Base-by-base conservation (phyloP, 1,139 yeast species). In the Geotrichum fermentans region DNA sequence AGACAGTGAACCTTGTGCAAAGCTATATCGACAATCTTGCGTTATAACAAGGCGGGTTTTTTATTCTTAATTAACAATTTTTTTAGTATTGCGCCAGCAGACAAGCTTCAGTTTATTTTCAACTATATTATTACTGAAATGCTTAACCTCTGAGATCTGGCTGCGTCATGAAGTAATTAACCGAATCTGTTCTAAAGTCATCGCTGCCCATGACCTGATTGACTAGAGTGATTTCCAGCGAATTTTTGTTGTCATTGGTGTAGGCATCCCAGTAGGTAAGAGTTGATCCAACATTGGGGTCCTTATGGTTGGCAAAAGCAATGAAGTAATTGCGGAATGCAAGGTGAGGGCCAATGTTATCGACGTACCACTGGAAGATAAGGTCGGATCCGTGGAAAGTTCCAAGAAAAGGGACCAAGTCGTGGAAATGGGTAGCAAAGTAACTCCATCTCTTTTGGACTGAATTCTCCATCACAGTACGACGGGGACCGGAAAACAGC, bases 211-310 rank as follows among this genome's bases (percentile, higher is more conserved):
- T 39, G 26, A 7, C 6, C 10, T 13, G 16, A 11, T 13, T 4
- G 5, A n/a, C 20, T 10, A 6, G 16, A 11, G 28, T 33, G 18
- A 49, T 36, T 10, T 38, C 36, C 32, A 49, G 40, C 24, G 22
- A 30, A 4, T 49, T 40, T 24, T 39, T 32, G 2, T 17, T 8
- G 14, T 6, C 11, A 4, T 8, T 16, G 2, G 83, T 0, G 78
- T 79, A 55, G 21, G 46, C 36, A 7, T 50, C 47, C 57, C 57
- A 53, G 21, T 41, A 13, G 5, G 50, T 13, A 26, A 54, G 40
- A 4, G 39, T 39, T 10, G 44, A 32, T 18, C 48, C 50, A 13
- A 34, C 26, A 37, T 56, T 56, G 7, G 59, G 59, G 39, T 56
- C 52, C 16, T 47, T 45, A 33, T 50, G 28, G 39, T 53, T 48